A percentile compares a stretch with the other conserved stretches of the same genome.
Evolutionary conservation across 148 eudicot species (phyloP).

Genomic region (Silene conica): DNA sequence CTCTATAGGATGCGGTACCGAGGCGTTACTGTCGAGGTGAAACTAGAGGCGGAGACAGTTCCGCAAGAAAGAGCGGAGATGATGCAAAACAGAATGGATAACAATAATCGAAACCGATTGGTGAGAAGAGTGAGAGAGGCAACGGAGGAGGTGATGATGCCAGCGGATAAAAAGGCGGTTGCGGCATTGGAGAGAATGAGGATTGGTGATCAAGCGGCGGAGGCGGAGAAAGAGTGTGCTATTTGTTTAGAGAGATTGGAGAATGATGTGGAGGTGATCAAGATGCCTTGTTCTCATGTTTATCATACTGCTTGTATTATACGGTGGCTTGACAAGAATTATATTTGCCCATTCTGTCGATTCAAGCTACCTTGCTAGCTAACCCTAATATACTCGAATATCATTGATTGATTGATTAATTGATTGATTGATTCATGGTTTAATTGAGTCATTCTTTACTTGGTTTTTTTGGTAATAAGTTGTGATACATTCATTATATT

Average conservation of each 20-base stretch:
- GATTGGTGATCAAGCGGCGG: neutral
- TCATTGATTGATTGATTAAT: neutral
- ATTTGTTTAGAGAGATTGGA: slow-evolving; percentile 32
- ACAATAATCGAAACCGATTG: neutral
- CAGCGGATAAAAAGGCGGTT: slow-evolving; percentile 28
- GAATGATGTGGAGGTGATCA: slow-evolving; percentile 20
- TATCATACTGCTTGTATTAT: slow-evolving; percentile 28
- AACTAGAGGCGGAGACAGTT: slow-evolving; percentile 21
- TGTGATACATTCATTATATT: neutral
- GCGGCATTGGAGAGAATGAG: slow-evolving; percentile 29
- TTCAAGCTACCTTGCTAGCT: slow-evolving; percentile 26
- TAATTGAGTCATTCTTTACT: neutral
- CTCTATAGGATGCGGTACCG: slow-evolving; percentile 11
- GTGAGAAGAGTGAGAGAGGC: slow-evolving; percentile 11
- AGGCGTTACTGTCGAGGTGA: slow-evolving; percentile 14
- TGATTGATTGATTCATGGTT: neutral
- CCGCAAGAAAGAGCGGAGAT: slow-evolving; percentile 16
- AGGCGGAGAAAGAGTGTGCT: slow-evolving; percentile 26
- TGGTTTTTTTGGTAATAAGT: neutral
- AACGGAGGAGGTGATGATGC: slow-evolving; percentile 8
- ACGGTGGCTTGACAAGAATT: slow-evolving; percentile 28
- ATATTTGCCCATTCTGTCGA: slow-evolving; percentile 35
- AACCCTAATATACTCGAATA: neutral
- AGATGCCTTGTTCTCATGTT: slow-evolving; percentile 35
- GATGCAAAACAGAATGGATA: slow-evolving; percentile 19